Conservation (phyloP, 495 filamentous ascomycete genomes). For the Cudoniella acicularis region DNA sequence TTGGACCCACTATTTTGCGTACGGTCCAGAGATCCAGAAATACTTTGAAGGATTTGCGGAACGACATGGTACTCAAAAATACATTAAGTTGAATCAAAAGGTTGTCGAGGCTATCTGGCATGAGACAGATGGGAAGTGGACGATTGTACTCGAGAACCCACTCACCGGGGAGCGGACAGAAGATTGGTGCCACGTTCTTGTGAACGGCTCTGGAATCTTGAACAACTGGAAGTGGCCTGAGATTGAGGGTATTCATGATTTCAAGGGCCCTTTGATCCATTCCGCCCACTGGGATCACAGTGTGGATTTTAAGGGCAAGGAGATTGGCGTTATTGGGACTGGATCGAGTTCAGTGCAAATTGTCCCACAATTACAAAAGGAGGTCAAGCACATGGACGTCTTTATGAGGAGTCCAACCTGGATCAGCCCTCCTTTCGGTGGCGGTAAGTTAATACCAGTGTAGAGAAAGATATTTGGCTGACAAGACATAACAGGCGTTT, state of each 20-base stretch:
- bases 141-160: neutral
- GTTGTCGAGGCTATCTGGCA: constrained; percentile 5
- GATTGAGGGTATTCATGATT: constrained; percentile 50
- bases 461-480: neutral
- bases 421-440: constrained; percentile 52
- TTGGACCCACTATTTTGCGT: constrained; percentile 55
- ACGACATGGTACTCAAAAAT: constrained; percentile 49
- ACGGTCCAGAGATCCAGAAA: constrained; percentile 51
- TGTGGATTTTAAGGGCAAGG: constrained; percentile 41
- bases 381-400: constrained; percentile 51
- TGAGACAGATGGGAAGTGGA: constrained; percentile 2
- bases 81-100: constrained; percentile 32
- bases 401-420: constrained; percentile 64
- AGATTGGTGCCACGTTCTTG: constrained; percentile 10
- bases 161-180: neutral
- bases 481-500: neutral
- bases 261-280: constrained; percentile 52
- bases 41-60: constrained; percentile 54
- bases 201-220: constrained; percentile 8
- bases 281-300: constrained; percentile 48
- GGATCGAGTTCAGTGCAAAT: constrained; percentile 54
- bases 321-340: constrained; percentile 54
- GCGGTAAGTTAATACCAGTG: neutral
- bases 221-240: constrained; percentile 47
- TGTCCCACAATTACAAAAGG: constrained; percentile 35